A percentile compares a stretch with the other conserved stretches of the same genome.
Conservation (phyloP, 495 filamentous ascomycete genomes). For the Podospora pseudoanserina region DNA sequence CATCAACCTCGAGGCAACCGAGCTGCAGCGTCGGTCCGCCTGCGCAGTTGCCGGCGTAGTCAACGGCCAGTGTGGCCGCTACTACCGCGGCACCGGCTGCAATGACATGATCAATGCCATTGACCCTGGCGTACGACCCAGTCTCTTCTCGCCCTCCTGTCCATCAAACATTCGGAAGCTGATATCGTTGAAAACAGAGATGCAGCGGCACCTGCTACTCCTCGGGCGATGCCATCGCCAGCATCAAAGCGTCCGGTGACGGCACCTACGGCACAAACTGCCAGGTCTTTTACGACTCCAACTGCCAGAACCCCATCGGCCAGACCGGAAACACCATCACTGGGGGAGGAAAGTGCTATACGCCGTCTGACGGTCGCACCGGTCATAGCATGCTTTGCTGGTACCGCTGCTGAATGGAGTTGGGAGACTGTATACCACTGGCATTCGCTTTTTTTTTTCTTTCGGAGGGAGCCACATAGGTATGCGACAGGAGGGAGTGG, state of each 20-base stretch:
- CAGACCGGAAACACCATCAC: slow-evolving; percentile 12
- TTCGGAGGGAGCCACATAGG: too few species aligned
- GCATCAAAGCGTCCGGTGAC: slow-evolving; percentile 12
- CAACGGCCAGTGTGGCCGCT: slow-evolving; percentile 16
- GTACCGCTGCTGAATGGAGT: background rate
- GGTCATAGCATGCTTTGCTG: slow-evolving; percentile 12
- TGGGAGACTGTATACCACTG: too few species aligned
- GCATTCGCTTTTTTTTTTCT: too few species aligned
- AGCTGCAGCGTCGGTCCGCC: slow-evolving; percentile 9
- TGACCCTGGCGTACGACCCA: slow-evolving; percentile 10
- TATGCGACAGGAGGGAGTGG: too few species aligned
- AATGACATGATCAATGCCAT: slow-evolving; percentile 12
- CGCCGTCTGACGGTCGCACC: background rate
- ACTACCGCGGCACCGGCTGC: slow-evolving; percentile 13
- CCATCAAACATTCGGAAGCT: background rate
- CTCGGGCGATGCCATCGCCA: background rate
- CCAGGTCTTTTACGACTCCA: slow-evolving; percentile 4
- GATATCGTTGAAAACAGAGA: background rate
- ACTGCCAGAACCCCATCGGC: slow-evolving; percentile 13
- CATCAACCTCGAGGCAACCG: slow-evolving; percentile 9
- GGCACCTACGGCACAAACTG: slow-evolving; percentile 15
- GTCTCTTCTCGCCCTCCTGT: background rate
- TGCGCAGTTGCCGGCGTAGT: slow-evolving; percentile 10
- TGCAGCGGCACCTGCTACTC: slow-evolving; percentile 12
- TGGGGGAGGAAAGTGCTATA: slow-evolving; percentile 11